Evolutionary conservation across 495 filamentous ascomycete genomes (phyloP).

Genomic region (Penicillium coprophilum): DNA sequence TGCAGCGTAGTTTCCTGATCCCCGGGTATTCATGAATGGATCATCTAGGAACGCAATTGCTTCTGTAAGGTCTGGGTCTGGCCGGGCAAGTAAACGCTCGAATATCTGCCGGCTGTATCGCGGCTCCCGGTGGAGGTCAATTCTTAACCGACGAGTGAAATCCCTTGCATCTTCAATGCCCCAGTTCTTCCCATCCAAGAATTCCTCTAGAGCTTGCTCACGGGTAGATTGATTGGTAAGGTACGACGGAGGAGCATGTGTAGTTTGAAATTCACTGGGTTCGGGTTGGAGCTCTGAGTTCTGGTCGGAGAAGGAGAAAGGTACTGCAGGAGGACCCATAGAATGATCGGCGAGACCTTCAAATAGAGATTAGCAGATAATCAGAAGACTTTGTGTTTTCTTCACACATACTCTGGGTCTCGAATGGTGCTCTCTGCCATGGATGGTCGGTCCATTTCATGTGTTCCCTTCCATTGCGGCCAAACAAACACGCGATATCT

Average conservation of each 20-base stretch:
- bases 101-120: slow-evolving; percentile 45
- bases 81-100: slow-evolving; percentile 31
- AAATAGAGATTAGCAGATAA: slow-evolving; percentile 2
- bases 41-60: slow-evolving; percentile 47
- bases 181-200: slow-evolving; percentile 21
- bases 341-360: slow-evolving; percentile 18
- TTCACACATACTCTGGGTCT: slow-evolving; percentile 27
- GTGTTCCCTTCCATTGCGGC: slow-evolving; percentile 47
- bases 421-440: slow-evolving; percentile 28
- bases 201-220: slow-evolving; percentile 19
- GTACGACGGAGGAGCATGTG: slow-evolving; percentile 4
- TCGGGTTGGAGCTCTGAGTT: slow-evolving; percentile 16
- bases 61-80: slow-evolving; percentile 20
- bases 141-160: slow-evolving; percentile 27
- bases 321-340: slow-evolving; percentile 13
- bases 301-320: slow-evolving; percentile 27
- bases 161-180: slow-evolving; percentile 31
- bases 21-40: slow-evolving; percentile 37
- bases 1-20: slow-evolving; percentile 41
- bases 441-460: slow-evolving; percentile 43
- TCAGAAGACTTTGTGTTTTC: not conserved
- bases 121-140: slow-evolving; percentile 42
- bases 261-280: slow-evolving; percentile 11
- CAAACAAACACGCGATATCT: slow-evolving; percentile 45
- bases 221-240: slow-evolving; percentile 2